Base-by-base conservation (phyloP, 1,284 basidiomycete species). In the Naganishia liquefaciens region DNA sequence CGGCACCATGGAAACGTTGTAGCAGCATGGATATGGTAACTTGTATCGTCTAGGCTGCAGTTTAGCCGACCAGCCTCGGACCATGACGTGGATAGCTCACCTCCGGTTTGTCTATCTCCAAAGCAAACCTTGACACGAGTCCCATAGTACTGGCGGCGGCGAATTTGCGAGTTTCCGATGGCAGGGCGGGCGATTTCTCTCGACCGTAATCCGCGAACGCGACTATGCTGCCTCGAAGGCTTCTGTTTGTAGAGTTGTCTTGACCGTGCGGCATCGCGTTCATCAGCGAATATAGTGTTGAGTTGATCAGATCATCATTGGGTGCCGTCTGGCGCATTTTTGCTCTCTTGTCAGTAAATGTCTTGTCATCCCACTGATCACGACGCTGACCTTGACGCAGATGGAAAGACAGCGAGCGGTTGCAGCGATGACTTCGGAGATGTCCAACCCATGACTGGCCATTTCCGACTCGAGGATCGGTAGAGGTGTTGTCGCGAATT, bases 281-380 rank as follows among this genome's bases (percentile, higher is more conserved):
- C 67, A 98, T 83, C 17, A 98, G 84, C 10, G 93, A 94, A 77
- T 98, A 97, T 86, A 96, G 90, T 70, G 93, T 93, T 2, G 93
- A 96, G 83, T 94, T 88, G 72, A 93, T 85, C 52, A 94, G 84
- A 75, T 95, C 93, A 71, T 95, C 91, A 62, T 90, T 90, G 7
- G 90, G 88, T 15, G 90, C 87, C 63, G 91, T 81, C 89, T 92
- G 68, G 54, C 64, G 65, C 27, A 30, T 21, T 6, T 13, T 54
- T 68, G 11, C 17, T 4, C 19, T n/a, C 10, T 54, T 25, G 4
- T 40, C 25, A 51, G 25, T 28, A 54, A n/a, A 21, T 65, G 19
- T 19, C 5, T 23, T 23, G 43, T 7, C 13, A 2, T 37, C 33
- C 10, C 33, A 37, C 13, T 9, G 33, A 37, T n/a, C 33, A 9